A percentile compares a stretch with the other conserved stretches of the same genome.
Evolutionary conservation across 805 yeast genomes (phyloP).

Genomic region (Candida chauliodis): DNA sequence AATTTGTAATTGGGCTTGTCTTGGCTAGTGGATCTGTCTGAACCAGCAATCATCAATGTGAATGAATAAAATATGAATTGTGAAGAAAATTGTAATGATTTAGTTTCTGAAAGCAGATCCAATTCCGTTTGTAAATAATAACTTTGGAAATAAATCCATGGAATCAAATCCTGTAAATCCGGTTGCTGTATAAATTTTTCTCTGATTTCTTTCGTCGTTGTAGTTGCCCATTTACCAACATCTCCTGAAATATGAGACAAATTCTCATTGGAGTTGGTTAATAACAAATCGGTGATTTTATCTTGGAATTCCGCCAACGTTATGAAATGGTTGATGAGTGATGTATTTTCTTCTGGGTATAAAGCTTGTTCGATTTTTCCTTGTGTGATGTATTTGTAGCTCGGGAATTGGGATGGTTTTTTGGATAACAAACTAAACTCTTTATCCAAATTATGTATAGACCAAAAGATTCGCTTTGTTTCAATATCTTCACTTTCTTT

Average conservation of each 20-base stretch:
- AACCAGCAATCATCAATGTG: conserved; percentile 27
- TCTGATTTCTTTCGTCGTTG: conserved; percentile 25
- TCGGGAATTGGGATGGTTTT: conserved; percentile 35
- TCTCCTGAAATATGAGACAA: conserved; percentile 23
- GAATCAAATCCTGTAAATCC: conserved; percentile 29
- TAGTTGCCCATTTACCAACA: conserved; percentile 37
- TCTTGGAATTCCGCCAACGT: conserved; percentile 22
- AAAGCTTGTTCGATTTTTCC: conserved; percentile 14
- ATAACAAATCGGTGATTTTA: conserved; percentile 16
- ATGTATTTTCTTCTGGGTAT: conserved; percentile 21
- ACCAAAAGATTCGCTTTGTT: conserved; percentile 29
- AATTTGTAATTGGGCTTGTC: conserved; percentile 8
- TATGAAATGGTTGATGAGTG: conserved; percentile 10
- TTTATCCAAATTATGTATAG: conserved; percentile 36
- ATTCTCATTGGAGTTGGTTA: conserved; percentile 1
- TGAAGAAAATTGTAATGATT: conserved; percentile 37
- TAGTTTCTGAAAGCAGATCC: conserved; percentile 36
- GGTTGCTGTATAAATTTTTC: conserved; percentile 23
- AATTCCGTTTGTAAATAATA: conserved; percentile 38
- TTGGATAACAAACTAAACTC: conserved; percentile 32
- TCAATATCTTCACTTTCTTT: conserved; percentile 8
- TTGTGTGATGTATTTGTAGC: conserved; percentile 16
- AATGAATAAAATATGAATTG: conserved; percentile 41
- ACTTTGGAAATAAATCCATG: conserved; percentile 34
- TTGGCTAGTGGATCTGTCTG: conserved; percentile 16